Base-by-base conservation (phyloP, 2,329 filamentous ascomycete genomes). In the Tolypocladium album region DNA sequence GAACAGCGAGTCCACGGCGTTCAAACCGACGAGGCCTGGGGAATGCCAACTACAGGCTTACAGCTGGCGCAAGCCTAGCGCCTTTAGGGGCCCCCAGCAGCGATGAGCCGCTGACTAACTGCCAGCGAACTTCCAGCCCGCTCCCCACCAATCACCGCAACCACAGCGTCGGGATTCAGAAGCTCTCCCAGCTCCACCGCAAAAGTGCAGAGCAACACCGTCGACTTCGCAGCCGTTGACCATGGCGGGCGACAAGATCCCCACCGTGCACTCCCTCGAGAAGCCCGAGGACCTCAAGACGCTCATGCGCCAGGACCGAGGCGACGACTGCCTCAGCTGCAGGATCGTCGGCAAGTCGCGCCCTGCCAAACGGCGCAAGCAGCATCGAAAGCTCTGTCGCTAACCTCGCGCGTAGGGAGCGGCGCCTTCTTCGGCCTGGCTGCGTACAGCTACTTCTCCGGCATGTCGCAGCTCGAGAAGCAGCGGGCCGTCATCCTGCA, bases 401-500 rank as follows among this genome's bases (percentile, higher is more conserved):
- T 53, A 20, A 53, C 50, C 43, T 22, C 43, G 3, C 8, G 15
- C 27, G 60, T 66, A 92, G 89, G 89, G 53, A 87, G 88, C 68
- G 81, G 85, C 45, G 88, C 89, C 1, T 91, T 94, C 64, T 78
- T 90, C 60, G 88, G 88, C 1, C 82, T 93, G 20, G 89, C 86
- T 4, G 85, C 80, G 1, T 94, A 92, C 74, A 92, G 86, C 72
- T 92, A 92, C 74, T 78, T 85, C 62, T 89, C 88, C 3, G 90
- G 90, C 61, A 88, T 86, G 73, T 78, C 79, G 57, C 88, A 92
- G 72, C 82, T 94, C 38, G 81, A 85, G 66, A 78, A 80, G 66
- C 87, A 90, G 70, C 80, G 82, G 62, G 78, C 79, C n/a, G 73
- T 76, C 61, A 90, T 92, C 63, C 74, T 90, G 61, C 79, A 82